Evolutionary conservation across 2,329 filamentous ascomycete genomes (phyloP).

Genomic region (Pezicula radicicola): DNA sequence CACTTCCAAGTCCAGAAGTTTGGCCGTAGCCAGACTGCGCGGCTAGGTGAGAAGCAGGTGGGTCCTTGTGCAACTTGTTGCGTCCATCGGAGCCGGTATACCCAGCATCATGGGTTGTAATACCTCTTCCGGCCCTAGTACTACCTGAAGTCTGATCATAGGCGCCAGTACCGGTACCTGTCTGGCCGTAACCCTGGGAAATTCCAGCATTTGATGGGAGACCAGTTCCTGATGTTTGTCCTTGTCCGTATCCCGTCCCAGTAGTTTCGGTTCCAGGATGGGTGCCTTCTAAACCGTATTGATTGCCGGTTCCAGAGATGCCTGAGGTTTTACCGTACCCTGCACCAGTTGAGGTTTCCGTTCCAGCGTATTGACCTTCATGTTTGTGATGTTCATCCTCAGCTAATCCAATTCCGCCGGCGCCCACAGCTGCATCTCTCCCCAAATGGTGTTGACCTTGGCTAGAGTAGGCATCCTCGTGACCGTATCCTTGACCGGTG

Average conservation of each 20-base stretch:
- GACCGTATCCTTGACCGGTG: too few relatives aligned
- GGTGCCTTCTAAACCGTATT: too few relatives aligned
- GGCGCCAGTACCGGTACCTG: background rate
- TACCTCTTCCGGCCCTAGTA: background rate
- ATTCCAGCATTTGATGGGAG: too few relatives aligned
- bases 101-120: background rate
- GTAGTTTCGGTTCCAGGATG: too few relatives aligned
- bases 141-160: background rate
- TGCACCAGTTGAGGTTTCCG: too few relatives aligned
- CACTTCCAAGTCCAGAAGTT: too few relatives aligned
- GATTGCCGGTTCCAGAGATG: too few relatives aligned
- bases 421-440: slow-evolving; percentile 8
- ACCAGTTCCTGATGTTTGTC: too few relatives aligned
- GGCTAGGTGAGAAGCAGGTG: slow-evolving; percentile 19
- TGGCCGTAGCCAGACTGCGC: slow-evolving; percentile 3
- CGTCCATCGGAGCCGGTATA: slow-evolving; percentile 7
- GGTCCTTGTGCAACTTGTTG: slow-evolving; percentile 21
- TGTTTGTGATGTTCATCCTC: background rate
- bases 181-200: too few relatives aligned
- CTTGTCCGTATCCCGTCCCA: too few relatives aligned
- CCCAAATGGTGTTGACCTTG: slow-evolving; percentile 5
- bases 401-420: background rate
- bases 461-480: too few relatives aligned
- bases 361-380: background rate
- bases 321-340: too few relatives aligned